These are phyloP conservation scores for Rehmannia glutinosa DNA, from an alignment of 257 asterid species.

Conservation along the genomic window DNA sequence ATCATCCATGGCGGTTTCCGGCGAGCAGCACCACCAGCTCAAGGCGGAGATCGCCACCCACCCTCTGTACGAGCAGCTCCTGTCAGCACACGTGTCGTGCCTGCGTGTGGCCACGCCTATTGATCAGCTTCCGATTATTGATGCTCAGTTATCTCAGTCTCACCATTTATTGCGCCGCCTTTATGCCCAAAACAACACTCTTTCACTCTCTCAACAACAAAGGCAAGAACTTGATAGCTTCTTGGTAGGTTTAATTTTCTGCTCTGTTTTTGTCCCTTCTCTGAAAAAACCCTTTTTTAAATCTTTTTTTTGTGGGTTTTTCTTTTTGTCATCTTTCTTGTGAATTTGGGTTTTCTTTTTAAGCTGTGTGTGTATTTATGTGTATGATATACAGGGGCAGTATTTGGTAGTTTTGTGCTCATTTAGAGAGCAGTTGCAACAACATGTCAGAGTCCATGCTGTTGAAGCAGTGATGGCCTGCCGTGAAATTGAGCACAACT, in stretches of 20 bases:
- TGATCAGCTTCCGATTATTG: constrained; percentile 71
- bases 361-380: background rate
- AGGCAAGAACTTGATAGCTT: constrained; percentile 74
- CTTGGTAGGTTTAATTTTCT: constrained; percentile 41
- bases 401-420: constrained; percentile 60
- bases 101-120: constrained; percentile 86
- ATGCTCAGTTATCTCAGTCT: constrained; percentile 69
- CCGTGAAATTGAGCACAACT: constrained; percentile 67
- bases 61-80: constrained; percentile 70
- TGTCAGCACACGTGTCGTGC: constrained; percentile 85
- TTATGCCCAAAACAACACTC: constrained; percentile 45
- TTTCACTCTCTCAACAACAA: constrained; percentile 47
- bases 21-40: constrained; percentile 34
- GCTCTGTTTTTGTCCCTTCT: no score
- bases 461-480: constrained; percentile 85
- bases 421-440: constrained; percentile 74
- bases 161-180: constrained; percentile 51
- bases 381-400: constrained; percentile 42
- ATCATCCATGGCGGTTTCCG: constrained; percentile 10
- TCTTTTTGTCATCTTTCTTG: background rate
- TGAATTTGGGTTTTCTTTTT: background rate
- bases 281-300: no score
- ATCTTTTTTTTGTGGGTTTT: background rate
- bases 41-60: constrained; percentile 79
- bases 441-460: constrained; percentile 75